Percentiles rank a stretch among this genome's conserved stretches.
Evolutionary conservation across 2,329 filamentous ascomycete genomes (phyloP).

Genomic region (Colletotrichum tamarilloi): DNA sequence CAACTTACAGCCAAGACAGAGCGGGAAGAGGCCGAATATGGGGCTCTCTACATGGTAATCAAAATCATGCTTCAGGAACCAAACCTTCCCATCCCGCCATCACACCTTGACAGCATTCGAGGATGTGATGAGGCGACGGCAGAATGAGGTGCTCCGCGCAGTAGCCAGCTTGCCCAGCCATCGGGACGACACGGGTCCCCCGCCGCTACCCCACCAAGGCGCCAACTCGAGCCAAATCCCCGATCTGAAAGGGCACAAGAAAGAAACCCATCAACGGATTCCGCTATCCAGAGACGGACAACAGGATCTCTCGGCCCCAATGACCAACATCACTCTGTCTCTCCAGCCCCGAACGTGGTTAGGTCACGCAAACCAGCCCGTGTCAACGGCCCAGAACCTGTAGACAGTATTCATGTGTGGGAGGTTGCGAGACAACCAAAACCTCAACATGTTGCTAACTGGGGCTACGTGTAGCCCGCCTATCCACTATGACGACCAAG

Average conservation of each 20-base stretch:
- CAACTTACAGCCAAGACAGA: background rate
- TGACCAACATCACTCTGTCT: background rate
- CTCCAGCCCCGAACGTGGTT: background rate
- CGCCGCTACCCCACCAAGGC: slow-evolving; percentile 14
- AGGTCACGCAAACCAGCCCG: background rate
- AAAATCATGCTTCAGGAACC: background rate
- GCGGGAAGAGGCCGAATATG: background rate
- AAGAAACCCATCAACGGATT: background rate
- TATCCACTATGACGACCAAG: slow-evolving; percentile 29
- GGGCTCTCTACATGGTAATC: background rate
- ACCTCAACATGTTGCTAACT: background rate
- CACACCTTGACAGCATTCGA: slow-evolving; percentile 16
- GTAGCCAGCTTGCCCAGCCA: background rate
- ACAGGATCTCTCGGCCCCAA: background rate
- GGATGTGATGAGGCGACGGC: slow-evolving; percentile 3
- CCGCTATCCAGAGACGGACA: background rate
- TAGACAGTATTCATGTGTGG: background rate
- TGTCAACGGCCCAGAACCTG: background rate
- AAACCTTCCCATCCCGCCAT: slow-evolving; percentile 4
- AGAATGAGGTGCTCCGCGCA: slow-evolving; percentile 15
- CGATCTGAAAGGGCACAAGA: background rate
- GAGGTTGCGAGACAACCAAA: background rate
- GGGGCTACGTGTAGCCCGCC: slow-evolving; percentile 18
- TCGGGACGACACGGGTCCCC: slow-evolving; percentile 20
- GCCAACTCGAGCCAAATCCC: slow-evolving; percentile 6